Conservation (phyloP, 2,329 filamentous ascomycete species). For the Chrysoporthe puriensis region DNA sequence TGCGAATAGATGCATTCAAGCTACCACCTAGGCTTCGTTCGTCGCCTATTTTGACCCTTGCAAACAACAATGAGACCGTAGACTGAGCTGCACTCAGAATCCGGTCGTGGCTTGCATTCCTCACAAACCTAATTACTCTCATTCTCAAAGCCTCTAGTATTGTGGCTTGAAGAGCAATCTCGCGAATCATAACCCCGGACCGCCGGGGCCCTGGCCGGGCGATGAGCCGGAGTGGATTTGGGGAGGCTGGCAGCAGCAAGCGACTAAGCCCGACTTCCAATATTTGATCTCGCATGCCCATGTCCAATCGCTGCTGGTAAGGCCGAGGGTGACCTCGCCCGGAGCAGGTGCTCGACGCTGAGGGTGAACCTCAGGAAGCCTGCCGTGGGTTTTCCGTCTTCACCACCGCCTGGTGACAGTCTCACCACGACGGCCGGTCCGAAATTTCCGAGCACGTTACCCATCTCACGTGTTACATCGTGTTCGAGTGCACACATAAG, state of each 20-base stretch:
- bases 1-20: not conserved
- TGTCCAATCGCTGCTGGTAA: not conserved
- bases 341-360: not conserved
- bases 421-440: not conserved
- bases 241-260: not conserved
- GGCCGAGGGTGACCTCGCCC: not conserved
- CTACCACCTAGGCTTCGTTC: not conserved
- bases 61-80: too few species aligned
- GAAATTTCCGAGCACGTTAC: not conserved
- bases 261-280: not conserved
- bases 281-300: conserved; percentile 2
- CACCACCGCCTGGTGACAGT: not conserved
- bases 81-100: too few species aligned
- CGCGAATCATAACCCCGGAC: not conserved
- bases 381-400: not conserved
- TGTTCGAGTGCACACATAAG: not conserved
- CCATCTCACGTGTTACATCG: conserved; percentile 9
- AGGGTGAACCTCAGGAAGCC: not conserved
- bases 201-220: not conserved
- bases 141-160: not conserved
- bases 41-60: not conserved
- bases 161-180: not conserved
- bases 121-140: not conserved
- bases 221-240: not conserved
- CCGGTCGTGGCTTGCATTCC: not conserved